Percentiles rank a stretch among this genome's conserved stretches.
Conservation (phyloP, 108 stramenopile genomes). For the Pseudonitzschia delicatissima region DNA sequence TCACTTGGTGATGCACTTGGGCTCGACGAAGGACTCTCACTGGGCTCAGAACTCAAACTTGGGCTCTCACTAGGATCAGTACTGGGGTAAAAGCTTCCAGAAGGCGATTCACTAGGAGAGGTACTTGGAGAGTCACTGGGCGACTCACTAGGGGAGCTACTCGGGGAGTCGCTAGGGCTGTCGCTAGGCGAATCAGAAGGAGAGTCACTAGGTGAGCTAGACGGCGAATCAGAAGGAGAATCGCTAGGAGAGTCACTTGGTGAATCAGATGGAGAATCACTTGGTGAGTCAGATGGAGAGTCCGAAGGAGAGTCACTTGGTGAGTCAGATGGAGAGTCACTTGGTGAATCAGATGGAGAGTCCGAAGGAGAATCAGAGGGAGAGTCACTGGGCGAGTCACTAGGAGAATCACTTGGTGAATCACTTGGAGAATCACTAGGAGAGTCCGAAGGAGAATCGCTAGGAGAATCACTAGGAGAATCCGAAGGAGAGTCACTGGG, state of each 20-base stretch:
- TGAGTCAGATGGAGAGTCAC: no score
- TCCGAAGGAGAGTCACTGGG: background rate
- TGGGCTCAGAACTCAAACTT: no score
- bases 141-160: background rate
- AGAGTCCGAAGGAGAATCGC: no score
- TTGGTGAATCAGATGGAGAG: no score
- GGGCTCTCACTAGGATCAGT: background rate
- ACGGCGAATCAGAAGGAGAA: background rate
- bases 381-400: constrained; percentile 18
- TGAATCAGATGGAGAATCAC: no score
- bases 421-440: no score
- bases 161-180: background rate
- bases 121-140: background rate
- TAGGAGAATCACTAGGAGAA: constrained; percentile 14
- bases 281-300: no score
- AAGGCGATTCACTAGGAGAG: no score
- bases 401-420: no score
- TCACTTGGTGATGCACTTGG: background rate
- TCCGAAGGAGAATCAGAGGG: no score
- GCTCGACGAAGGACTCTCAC: background rate
- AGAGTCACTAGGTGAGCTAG: background rate
- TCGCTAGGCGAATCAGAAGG: no score
- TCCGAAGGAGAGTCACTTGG: no score
- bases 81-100: background rate
- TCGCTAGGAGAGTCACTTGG: background rate